Conservation (phyloP, 2,329 filamentous ascomycete genomes). For the Hymenotorrendiella dingleyae region DNA sequence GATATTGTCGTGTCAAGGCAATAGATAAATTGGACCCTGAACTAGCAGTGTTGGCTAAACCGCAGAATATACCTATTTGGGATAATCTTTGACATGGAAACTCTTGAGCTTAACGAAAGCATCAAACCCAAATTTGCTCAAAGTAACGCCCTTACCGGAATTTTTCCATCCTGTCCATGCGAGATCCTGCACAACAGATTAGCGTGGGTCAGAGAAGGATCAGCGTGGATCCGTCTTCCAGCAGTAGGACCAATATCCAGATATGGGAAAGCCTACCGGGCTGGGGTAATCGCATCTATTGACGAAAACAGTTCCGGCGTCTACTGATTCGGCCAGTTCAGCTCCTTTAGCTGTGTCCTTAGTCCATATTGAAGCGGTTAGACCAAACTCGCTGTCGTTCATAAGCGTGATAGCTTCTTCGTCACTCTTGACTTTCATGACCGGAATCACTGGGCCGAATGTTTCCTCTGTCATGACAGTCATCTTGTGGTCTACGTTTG, state of each 20-base stretch:
- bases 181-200: slow-evolving; percentile 56
- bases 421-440: slow-evolving; percentile 80
- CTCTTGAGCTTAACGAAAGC: slow-evolving; percentile 96
- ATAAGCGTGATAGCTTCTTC: slow-evolving; percentile 77
- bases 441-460: slow-evolving; percentile 85
- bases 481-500: slow-evolving; percentile 76
- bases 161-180: slow-evolving; percentile 99
- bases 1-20: no score
- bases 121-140: slow-evolving; percentile 88
- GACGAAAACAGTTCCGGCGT: slow-evolving; percentile 93
- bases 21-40: no score
- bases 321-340: slow-evolving; percentile 71
- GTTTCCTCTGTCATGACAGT: slow-evolving; percentile 89
- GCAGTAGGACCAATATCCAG: slow-evolving; percentile 4
- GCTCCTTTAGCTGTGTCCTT: slow-evolving; percentile 74
- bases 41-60: no score
- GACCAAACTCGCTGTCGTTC: slow-evolving; percentile 91
- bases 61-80: slow-evolving; percentile 39
- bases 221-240: slow-evolving; percentile 1
- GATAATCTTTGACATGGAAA: slow-evolving; percentile 83
- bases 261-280: slow-evolving; percentile 57
- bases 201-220: slow-evolving; percentile 4
- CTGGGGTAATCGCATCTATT: slow-evolving; percentile 91
- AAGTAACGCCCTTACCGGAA: slow-evolving; percentile 83
- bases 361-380: slow-evolving; percentile 97